Conservation (phyloP, 2,329 filamentous ascomycete genomes). For the Gnomoniopsis smithogilvyi region DNA sequence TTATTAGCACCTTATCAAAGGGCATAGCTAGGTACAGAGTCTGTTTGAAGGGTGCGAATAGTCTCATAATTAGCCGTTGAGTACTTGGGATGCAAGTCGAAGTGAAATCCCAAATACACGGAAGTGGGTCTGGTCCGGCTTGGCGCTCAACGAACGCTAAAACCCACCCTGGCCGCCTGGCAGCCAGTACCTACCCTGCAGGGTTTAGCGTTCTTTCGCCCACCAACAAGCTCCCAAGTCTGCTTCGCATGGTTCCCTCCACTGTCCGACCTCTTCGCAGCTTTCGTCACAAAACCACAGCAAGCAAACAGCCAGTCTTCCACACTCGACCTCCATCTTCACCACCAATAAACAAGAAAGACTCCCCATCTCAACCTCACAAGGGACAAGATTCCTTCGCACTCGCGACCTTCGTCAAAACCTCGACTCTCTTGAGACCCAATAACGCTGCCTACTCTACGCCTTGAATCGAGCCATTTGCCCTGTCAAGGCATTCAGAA, state of each 20-base stretch:
- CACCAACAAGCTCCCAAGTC: background rate
- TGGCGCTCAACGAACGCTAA: background rate
- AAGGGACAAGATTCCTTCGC: background rate
- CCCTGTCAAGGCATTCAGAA: background rate
- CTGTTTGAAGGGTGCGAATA: too few species aligned
- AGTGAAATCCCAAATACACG: background rate
- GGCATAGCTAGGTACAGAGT: too few species aligned
- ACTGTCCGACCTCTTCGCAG: background rate
- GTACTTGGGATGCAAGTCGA: background rate
- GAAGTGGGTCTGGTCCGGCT: background rate
- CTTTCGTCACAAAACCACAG: background rate
- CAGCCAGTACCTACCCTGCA: background rate
- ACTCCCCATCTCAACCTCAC: background rate
- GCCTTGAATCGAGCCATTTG: background rate
- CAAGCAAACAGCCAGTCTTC: background rate
- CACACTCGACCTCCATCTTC: background rate
- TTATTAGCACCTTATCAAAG: too few species aligned
- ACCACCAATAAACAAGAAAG: background rate
- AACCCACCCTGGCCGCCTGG: background rate
- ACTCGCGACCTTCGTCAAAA: background rate
- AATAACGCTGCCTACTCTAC: background rate
- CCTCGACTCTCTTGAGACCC: background rate
- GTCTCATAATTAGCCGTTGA: background rate
- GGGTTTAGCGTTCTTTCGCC: background rate
- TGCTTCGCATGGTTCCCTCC: background rate